Evolutionary conservation across 495 filamentous ascomycete genomes (phyloP).

Genomic region (Lindgomyces ingoldianus): DNA sequence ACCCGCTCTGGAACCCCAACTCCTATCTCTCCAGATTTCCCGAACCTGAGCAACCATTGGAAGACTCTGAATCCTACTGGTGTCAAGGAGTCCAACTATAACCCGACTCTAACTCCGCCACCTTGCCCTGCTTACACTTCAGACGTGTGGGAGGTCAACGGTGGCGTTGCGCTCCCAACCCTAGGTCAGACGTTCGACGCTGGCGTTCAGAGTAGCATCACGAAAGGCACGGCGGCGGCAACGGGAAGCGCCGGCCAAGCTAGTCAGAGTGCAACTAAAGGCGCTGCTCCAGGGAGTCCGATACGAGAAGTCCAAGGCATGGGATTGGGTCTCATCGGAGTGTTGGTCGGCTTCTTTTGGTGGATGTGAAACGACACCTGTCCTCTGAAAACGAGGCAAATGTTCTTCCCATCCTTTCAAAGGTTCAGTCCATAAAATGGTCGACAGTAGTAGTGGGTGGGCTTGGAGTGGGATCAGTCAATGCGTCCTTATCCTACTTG

Average conservation of each 20-base stretch:
- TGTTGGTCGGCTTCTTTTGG: slow-evolving; percentile 32
- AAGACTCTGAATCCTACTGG: slow-evolving; percentile 69
- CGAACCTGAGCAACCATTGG: slow-evolving; percentile 77
- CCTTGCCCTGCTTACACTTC: slow-evolving; percentile 70
- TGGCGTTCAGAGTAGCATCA: slow-evolving; percentile 9
- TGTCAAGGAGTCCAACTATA: slow-evolving; percentile 64
- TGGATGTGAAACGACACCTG: no score
- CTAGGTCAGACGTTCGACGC: slow-evolving; percentile 55
- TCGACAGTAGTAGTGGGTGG: no score
- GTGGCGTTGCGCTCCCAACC: slow-evolving; percentile 66
- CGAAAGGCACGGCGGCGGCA: not conserved
- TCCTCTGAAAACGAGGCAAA: no score
- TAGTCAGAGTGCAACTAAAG: slow-evolving; percentile 18
- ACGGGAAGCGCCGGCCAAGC: not conserved
- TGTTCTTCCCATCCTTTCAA: no score
- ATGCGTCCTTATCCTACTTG: no score
- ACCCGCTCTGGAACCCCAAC: slow-evolving; percentile 71
- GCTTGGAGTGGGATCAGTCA: no score
- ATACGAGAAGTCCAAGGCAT: slow-evolving; percentile 28
- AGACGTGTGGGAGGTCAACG: slow-evolving; percentile 70
- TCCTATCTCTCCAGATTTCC: slow-evolving; percentile 73
- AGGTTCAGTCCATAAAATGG: no score
- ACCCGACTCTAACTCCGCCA: slow-evolving; percentile 60
- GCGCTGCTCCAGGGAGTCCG: slow-evolving; percentile 20
- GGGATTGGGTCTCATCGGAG: slow-evolving; percentile 26